These are phyloP conservation scores for Daldinia loculata DNA, from an alignment of 495 filamentous ascomycete species.

Conservation along the genomic window DNA sequence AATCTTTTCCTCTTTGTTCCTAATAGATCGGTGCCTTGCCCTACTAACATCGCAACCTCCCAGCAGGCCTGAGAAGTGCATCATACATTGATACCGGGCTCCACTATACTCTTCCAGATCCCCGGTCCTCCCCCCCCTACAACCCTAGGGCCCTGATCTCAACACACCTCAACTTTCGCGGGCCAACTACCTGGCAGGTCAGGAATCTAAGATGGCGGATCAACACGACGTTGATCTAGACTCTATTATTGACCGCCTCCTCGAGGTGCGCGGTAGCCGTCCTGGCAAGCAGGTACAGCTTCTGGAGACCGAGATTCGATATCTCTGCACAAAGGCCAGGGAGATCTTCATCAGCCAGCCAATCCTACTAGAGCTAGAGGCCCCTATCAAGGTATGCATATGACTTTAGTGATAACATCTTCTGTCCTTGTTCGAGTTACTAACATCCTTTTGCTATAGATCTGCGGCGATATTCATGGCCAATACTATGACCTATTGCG, in stretches of 20 bases:
- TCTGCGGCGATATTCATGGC: slow-evolving; percentile 98
- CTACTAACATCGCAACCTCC: slow-evolving; percentile 27
- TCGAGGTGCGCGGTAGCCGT: slow-evolving; percentile 97
- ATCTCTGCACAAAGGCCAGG: slow-evolving; percentile 96
- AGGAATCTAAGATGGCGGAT: slow-evolving; percentile 82
- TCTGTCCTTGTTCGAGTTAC: neutral
- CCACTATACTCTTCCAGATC: slow-evolving; percentile 37
- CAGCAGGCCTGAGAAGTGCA: slow-evolving; percentile 49
- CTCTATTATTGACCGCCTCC: slow-evolving; percentile 96
- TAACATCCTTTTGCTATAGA: slow-evolving; percentile 62
- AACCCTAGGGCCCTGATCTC: slow-evolving; percentile 42
- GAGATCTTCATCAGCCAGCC: slow-evolving; percentile 99
- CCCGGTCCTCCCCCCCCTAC: slow-evolving; percentile 34
- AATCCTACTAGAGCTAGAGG: slow-evolving; percentile 95
- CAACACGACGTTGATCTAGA: slow-evolving; percentile 97
- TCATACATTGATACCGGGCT: slow-evolving; percentile 46
- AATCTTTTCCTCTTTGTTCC: slow-evolving; percentile 21
- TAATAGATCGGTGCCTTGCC: slow-evolving; percentile 22
- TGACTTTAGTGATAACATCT: slow-evolving; percentile 9
- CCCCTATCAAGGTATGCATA: slow-evolving; percentile 91
- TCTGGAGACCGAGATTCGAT: slow-evolving; percentile 95
- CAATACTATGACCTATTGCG: slow-evolving; percentile 99
- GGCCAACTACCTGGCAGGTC: slow-evolving; percentile 56
- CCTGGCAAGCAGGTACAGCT: slow-evolving; percentile 99
- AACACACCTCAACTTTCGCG: slow-evolving; percentile 39